These are phyloP conservation scores for Aspergillus conjunctus DNA, from an alignment of 495 filamentous ascomycete genomes.

Conservation along the genomic window DNA sequence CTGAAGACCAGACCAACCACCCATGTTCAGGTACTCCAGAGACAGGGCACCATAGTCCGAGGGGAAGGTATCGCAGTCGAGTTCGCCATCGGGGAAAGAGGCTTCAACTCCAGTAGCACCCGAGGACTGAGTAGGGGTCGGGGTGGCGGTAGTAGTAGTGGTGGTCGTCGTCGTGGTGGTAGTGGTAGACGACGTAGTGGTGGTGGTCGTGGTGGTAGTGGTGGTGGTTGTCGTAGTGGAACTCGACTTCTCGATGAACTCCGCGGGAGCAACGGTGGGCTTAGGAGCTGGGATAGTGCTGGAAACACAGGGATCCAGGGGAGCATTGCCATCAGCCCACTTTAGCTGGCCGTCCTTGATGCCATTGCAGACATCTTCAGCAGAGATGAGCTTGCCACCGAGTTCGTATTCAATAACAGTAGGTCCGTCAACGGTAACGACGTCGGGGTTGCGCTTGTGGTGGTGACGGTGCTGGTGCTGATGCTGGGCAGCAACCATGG, in stretches of 20 bases:
- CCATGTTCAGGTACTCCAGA: conserved; percentile 65
- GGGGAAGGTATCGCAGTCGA: conserved; percentile 75
- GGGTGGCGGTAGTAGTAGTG: conserved; percentile 21
- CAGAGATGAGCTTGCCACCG: conserved; percentile 54
- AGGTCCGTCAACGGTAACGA: conserved; percentile 50
- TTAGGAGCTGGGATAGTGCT: conserved; percentile 25
- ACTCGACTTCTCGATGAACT: conserved; percentile 36
- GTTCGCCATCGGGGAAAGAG: conserved; percentile 75
- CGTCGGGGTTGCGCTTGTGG: conserved; percentile 39
- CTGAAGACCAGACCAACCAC: conserved; percentile 84
- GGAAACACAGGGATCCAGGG: conserved; percentile 37
- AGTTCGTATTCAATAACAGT: conserved; percentile 63
- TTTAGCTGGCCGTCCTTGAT: conserved; percentile 55
- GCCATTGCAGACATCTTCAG: conserved; percentile 61
- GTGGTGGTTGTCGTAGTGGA: conserved; percentile 7
- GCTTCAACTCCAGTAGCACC: conserved; percentile 57
- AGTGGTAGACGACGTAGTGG: conserved; percentile 10
- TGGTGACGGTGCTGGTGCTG: conserved; percentile 48
- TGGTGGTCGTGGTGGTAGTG: conserved; percentile 20
- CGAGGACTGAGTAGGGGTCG: conserved; percentile 27
- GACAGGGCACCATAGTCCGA: conserved; percentile 78
- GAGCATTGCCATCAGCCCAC: conserved; percentile 39
- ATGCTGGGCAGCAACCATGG: conserved; percentile 49
- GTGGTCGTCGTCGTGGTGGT: conserved; percentile 22
- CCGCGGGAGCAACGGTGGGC: conserved; percentile 29